Percentiles rank a stretch among this genome's conserved stretches.
Evolutionary conservation across 2,329 filamentous ascomycete species (phyloP).

Genomic region (Ophiobolus disseminans): DNA sequence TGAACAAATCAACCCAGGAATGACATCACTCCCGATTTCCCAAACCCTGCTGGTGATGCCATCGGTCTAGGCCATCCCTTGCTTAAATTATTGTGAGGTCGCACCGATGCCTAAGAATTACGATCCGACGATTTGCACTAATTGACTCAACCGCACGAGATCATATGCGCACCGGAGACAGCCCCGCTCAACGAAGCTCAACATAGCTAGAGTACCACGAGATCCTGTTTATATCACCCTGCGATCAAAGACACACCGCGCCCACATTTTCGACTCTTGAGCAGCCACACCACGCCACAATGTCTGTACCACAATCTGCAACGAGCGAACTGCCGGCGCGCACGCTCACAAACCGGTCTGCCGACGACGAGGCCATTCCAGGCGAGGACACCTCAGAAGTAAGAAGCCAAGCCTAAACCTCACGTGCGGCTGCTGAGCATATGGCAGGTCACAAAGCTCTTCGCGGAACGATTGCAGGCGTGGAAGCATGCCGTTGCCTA

Average conservation of each 20-base stretch:
- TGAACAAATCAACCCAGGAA: background rate
- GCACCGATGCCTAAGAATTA: constrained; percentile 8
- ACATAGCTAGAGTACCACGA: too few species aligned
- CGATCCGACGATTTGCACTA: background rate
- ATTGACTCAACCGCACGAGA: background rate
- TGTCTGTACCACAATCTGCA: constrained; percentile 45
- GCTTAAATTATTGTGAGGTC: constrained; percentile 18
- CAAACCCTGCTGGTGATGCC: constrained; percentile 10
- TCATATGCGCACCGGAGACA: too few species aligned
- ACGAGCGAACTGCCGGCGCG: constrained; percentile 40
- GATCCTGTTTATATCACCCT: constrained; percentile 5
- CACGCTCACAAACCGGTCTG: constrained; percentile 40
- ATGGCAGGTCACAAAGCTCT: constrained; percentile 61
- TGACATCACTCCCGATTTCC: constrained; percentile 2
- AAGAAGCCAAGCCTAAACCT: background rate
- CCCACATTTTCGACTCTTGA: too few species aligned
- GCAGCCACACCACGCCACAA: background rate
- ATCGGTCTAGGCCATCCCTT: constrained; percentile 5
- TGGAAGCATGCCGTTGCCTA: constrained; percentile 96
- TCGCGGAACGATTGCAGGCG: constrained; percentile 86
- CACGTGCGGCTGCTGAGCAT: background rate
- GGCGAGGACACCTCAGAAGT: constrained; percentile 58
- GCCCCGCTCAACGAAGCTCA: too few species aligned
- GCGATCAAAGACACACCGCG: background rate
- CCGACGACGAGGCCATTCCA: constrained; percentile 55